Evolutionary conservation across 83 land plant species (phyloP).

Genomic region (Picea abies): DNA sequence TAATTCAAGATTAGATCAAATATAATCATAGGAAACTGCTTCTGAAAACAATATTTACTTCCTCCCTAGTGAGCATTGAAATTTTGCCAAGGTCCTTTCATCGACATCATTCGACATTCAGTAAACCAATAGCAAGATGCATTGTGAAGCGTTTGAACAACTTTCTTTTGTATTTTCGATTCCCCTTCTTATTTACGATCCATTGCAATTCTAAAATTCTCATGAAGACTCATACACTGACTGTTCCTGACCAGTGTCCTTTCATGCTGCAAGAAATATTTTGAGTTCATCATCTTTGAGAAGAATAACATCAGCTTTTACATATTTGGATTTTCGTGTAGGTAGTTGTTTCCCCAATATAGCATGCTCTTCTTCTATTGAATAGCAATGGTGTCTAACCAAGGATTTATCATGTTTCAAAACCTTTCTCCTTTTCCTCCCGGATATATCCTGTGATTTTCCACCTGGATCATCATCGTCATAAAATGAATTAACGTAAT

Average conservation of each 20-base stretch:
- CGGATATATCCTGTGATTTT: background rate
- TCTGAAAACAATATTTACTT: conserved; percentile 32
- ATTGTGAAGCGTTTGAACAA: conserved; percentile 32
- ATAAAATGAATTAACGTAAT: background rate
- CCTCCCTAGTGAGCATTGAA: conserved; percentile 15
- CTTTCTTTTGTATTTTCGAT: conserved; percentile 17
- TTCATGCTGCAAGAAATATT: conserved; percentile 66
- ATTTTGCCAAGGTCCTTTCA: background rate
- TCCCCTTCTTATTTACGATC: background rate
- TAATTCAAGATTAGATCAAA: conserved; percentile 31
- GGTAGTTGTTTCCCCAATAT: background rate
- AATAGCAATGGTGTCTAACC: background rate
- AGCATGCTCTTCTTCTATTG: background rate
- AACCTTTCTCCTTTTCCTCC: background rate
- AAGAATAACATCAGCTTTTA: background rate
- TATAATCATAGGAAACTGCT: conserved; percentile 55
- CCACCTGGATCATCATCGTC: background rate
- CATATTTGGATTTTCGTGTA: too few relatives aligned
- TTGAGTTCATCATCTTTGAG: conserved; percentile 19
- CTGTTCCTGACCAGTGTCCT: background rate
- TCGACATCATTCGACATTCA: conserved; percentile 51
- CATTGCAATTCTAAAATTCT: conserved; percentile 44
- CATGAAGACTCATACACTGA: conserved; percentile 48
- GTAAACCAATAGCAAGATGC: conserved; percentile 59
- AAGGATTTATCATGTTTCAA: background rate